Conservation (phyloP, 768 basidiomycete genomes). For the Candolleomyces eurysporus region DNA sequence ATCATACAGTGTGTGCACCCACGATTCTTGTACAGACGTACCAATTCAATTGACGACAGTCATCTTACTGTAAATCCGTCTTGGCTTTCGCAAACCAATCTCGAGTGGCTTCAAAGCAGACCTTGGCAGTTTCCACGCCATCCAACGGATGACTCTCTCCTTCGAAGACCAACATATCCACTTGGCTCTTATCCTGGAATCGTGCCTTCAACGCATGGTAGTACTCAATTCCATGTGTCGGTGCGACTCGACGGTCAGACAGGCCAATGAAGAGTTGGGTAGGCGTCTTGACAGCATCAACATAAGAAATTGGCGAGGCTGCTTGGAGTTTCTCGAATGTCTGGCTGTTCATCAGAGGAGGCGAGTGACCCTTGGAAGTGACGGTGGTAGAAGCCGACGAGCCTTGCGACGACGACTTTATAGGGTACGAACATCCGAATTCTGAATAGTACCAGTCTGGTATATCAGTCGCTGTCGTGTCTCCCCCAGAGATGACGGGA, state of each 20-base stretch:
- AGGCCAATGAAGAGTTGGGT: slow-evolving; percentile 61
- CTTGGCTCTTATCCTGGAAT: slow-evolving; percentile 24
- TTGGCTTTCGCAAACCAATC: slow-evolving; percentile 43
- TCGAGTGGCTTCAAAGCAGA: slow-evolving; percentile 48
- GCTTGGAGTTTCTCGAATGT: slow-evolving; percentile 41
- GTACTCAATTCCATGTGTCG: slow-evolving; percentile 58
- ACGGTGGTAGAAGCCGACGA: not conserved
- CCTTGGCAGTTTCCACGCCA: slow-evolving; percentile 57
- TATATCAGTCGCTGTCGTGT: slow-evolving; percentile 58
- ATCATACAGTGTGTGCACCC: no score
- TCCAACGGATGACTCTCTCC: slow-evolving; percentile 64
- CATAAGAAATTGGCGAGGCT: slow-evolving; percentile 56
- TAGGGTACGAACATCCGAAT: slow-evolving; percentile 39
- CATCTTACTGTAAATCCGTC: not conserved
- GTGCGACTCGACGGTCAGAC: slow-evolving; percentile 59
- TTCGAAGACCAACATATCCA: slow-evolving; percentile 61
- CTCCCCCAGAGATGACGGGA: slow-evolving; percentile 64
- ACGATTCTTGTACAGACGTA: no score
- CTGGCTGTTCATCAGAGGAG: slow-evolving; percentile 41
- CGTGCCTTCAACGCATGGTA: slow-evolving; percentile 63
- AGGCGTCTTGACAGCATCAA: slow-evolving; percentile 48
- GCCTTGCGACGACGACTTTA: slow-evolving; percentile 30
- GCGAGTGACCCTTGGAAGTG: slow-evolving; percentile 6
- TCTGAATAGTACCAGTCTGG: slow-evolving; percentile 65
- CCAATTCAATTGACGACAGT: no score